These are phyloP conservation scores for Sicyos baderoa DNA, from an alignment of 306 rosid genomes.

Conservation along the genomic window DNA sequence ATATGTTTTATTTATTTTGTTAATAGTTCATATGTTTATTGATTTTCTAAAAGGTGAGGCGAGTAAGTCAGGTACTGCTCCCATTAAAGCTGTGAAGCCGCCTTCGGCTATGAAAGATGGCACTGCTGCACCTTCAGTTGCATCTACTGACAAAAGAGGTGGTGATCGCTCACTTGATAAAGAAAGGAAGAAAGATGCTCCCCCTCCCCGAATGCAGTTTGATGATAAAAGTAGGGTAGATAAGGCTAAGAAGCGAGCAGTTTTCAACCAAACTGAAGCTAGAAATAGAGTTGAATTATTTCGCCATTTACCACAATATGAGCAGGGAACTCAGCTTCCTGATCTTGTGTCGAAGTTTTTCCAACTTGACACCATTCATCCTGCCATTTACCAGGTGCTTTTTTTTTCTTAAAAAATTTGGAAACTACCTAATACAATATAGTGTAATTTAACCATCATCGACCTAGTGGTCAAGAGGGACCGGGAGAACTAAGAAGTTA, in stretches of 20 bases:
- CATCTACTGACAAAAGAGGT: conserved; percentile 48
- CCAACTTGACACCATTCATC: conserved; percentile 65
- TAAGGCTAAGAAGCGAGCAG: conserved; percentile 65
- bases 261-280: conserved; percentile 71
- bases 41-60: conserved; percentile 35
- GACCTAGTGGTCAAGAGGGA: too few species aligned
- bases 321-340: conserved; percentile 61
- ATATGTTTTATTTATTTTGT: background rate
- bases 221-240: conserved; percentile 64
- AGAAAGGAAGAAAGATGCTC: conserved; percentile 79
- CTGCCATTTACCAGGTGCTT: conserved; percentile 71
- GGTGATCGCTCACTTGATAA: conserved; percentile 52
- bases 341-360: conserved; percentile 64
- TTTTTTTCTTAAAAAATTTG: background rate
- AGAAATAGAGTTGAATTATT: conserved; percentile 75
- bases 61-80: conserved; percentile 28
- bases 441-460: background rate
- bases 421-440: background rate
- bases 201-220: conserved; percentile 75
- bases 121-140: conserved; percentile 31
- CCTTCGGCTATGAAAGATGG: conserved; percentile 46
- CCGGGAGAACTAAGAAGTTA: too few species aligned
- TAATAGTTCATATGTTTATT: background rate
- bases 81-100: conserved; percentile 42
- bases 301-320: conserved; percentile 84